Evolutionary conservation across 176 grass and related monocot genomes (phyloP), one percentile per base, ranked within the genome.

Genomic region (Avena eriantha): DNA sequence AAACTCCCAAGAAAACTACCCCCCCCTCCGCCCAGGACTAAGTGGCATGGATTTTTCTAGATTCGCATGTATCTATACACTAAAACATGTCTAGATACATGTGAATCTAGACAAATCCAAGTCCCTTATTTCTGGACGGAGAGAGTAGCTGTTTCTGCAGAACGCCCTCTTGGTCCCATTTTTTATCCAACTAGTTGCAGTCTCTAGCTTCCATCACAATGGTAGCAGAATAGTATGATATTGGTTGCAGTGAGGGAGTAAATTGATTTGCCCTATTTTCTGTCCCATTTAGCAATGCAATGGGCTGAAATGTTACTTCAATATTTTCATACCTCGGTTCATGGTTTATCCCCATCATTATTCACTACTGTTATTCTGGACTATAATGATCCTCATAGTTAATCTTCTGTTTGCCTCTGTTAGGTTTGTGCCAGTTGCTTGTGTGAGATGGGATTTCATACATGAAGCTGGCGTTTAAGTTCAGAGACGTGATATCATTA

Each of bases 391-490:
- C 18, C 18, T 85, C 26, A 15, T 22, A 67, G 64, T 54, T 77
- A 14, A 54, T 47, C 58, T 76, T 77, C 29, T 67, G 19, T 55
- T 63, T 53, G 17, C 58, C 58, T 77, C 18, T 77, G 50, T 49
- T 76, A 39, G 83, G 83, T 47, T 43, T 43, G 7, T 77, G 45
- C 49, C 72, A 4, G 22, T 85, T 41, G 5, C 8, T 85, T 15
- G 61, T 66, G 41, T 66, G 29, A 12, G 29, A 21, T 53, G 50
- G 72, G 55, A 61, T 22, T 75, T 51, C 46, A 48, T 9, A 66
- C 71, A 50, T 29, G 35, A 85, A 85, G 29, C 2, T 85, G 11
- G 18, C 11, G 45, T 12, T 58, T 16, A 50, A 50, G 48, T 50
- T 41, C 7, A 41, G 39, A 41, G 39, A 80, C 19, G n/a, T 47